Base-by-base conservation (phyloP, 2,329 filamentous ascomycete genomes). In the Fusarium humuli region DNA sequence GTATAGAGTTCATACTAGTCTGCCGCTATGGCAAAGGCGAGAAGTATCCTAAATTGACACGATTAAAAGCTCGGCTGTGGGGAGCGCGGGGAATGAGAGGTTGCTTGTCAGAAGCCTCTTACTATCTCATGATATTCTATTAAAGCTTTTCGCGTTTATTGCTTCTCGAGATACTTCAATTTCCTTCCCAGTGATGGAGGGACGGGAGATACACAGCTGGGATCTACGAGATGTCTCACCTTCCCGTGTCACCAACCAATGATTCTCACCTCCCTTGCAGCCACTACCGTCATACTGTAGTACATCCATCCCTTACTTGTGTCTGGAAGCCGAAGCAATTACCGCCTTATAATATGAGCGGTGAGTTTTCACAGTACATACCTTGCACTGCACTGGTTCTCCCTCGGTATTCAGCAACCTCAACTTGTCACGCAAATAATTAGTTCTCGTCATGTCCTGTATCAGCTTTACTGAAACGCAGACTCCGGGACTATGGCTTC, bases 1-100 rank as follows among this genome's bases (percentile, higher is more conserved):
- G 34, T n/a, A 4, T 11, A 6, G 1, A n/a, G 9, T 3, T 2
- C 16, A 0, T 37, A 11, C 34, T 37, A 11, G 18, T n/a, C 9
- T 11, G 1, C 18, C 32, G 32, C 32, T 18, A n/a, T 37, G 34
- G 6, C 34, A 11, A 11, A 6, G 34, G 0, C 5, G 5, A 37
- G 16, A 37, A 6, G 16, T 37, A n/a, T 37, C 2, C 9, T 6
- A 11, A 18, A 37, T n/a, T 11, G 5, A 37, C 32, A 37, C 1
- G 1, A 10, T 11, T 11, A 0, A 11, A 37, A 18, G 16, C 16
- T 18, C 0, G 5, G 9, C 16, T 18, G 16, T n/a, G n/a, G n/a
- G n/a, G n/a, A n/a, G n/a, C n/a, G n/a, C n/a, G n/a, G n/a, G n/a
- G n/a, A n/a, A n/a, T n/a, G n/a, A n/a, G n/a, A n/a, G n/a, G 3